Base-by-base conservation (phyloP, 176 grass and related monocot species). In the Aegilops speltoides region DNA sequence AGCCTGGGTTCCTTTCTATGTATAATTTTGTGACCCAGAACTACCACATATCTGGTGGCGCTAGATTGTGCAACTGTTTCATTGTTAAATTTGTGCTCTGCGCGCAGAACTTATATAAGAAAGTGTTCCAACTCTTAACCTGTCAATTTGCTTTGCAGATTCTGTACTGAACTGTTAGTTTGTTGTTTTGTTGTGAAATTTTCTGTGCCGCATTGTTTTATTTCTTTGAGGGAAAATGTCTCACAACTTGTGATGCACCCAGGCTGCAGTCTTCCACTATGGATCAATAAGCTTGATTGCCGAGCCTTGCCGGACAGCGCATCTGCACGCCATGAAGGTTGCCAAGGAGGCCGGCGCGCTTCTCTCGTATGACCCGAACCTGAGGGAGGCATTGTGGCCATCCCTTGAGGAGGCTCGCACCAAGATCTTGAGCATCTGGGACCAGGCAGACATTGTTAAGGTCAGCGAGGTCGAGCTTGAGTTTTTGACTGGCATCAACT, bases 221-320 rank as follows among this genome's bases (percentile, higher is more conserved):
- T 79, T 19, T 24, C 20, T 73, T 50, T 59, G 1, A 38, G 7
- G 36, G 20, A 40, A 76, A 34, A 65, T 86, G 64, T 67, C 46
- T 82, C 12, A 82, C 62, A 19, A 41, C 28, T 54, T 81, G 7
- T 33, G 52, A 40, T 70, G 31, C 37, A 14, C 65, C 7, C 91
- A 98, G 95, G 95, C 95, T 37, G 83, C 91, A 20, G 86, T 93
- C 20, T 98, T 98, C 71, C 95, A 98, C 86, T 98, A 95, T 40
- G 95, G 95, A 85, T 98, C 95, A 77, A 95, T 98, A 88, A 95
- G 95, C 81, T 88, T 98, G 83, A 98, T 98, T 65, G 85, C 93
- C 20, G 95, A 98, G 86, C 93, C 93, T 75, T 95, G 95, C 83
- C 91, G 95, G 68, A 87, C 95, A 33, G 93, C 95, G 28, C 95